Base-by-base conservation (phyloP, 139 green algal species). In the Mesotaenium endlicherianum region DNA sequence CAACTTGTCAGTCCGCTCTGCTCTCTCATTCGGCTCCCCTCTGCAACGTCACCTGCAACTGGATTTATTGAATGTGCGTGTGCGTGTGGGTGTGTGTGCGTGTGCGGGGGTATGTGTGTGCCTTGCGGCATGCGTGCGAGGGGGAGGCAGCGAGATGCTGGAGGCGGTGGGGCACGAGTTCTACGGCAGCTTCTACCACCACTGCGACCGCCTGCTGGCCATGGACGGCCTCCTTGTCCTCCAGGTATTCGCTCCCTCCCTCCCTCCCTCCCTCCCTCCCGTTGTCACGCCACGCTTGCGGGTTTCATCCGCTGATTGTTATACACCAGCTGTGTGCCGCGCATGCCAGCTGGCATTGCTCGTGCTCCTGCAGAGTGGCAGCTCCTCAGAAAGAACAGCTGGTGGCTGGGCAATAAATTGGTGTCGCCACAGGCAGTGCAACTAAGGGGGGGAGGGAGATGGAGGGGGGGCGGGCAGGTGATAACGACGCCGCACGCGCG, bases 151-250 rank as follows among this genome's bases (percentile, higher is more conserved):
- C 78, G 96, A 99, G 90, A 99, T 99, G 96, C 96, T 98, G 44
- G 96, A 99, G 91, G 96, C 95, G 0, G 95, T 99, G 53, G 96
- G 96, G 3, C 94, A 98, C 81, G 95, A 98, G 85, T 91, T 97
- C 87, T 88, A 98, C 17, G 75, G 75, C 0, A 41, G 77, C 38
- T 88, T 85, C 43, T 88, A 75, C 50, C 31, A 69, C 14, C 64
- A 88, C 55, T 88, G 82, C 59, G 82, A 88, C 68, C 50, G 82
- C 14, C 59, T 88, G 76, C 82, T 88, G 0, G 43, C 41, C 8
- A 55, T 77, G 38, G 60, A 88, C 17, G 82, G 82, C 11, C 38
- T 88, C 17, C 79, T 88, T 2, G 82, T 86, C 39, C 75, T 88
- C 14, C 81, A 87, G 81, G 81, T 87, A 68, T 80, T n/a, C n/a